A percentile compares a stretch with the other conserved stretches of the same genome.
Evolutionary conservation across 176 grass and related monocot species (phyloP).

Genomic region (Hordeum marinum): DNA sequence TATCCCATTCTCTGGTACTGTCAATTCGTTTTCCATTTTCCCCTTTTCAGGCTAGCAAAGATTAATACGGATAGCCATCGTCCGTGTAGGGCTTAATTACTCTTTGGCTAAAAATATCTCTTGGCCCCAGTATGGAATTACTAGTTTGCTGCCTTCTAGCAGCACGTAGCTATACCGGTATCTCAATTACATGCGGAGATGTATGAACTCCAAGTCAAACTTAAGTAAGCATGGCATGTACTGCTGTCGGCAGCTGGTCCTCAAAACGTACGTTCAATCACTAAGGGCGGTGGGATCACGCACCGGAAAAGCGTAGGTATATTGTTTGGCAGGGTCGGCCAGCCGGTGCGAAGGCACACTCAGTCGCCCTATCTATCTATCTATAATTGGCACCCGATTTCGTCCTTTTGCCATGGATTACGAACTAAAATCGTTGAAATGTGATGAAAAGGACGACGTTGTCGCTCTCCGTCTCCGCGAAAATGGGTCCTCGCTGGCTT

Average conservation of each 20-base stretch:
- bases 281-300: neutral
- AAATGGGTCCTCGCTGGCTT: slow-evolving; percentile 8
- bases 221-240: neutral
- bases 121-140: neutral
- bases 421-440: slow-evolving; percentile 16
- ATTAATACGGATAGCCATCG: neutral
- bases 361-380: neutral
- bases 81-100: neutral
- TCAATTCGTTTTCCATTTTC: neutral
- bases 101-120: neutral
- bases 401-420: neutral
- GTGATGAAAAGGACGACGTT: neutral
- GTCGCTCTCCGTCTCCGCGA: neutral
- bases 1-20: slow-evolving; percentile 1
- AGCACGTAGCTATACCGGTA: neutral
- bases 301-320: neutral
- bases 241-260: neutral
- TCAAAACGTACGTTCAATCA: neutral
- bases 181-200: neutral
- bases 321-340: slow-evolving; percentile 16
- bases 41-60: neutral
- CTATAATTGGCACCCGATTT: neutral
- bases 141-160: neutral
- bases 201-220: neutral
- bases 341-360: neutral